phyloP scores from a whole-genome alignment of 164 flowering plant genomes.

The Macadamia integrifolia region DNA sequence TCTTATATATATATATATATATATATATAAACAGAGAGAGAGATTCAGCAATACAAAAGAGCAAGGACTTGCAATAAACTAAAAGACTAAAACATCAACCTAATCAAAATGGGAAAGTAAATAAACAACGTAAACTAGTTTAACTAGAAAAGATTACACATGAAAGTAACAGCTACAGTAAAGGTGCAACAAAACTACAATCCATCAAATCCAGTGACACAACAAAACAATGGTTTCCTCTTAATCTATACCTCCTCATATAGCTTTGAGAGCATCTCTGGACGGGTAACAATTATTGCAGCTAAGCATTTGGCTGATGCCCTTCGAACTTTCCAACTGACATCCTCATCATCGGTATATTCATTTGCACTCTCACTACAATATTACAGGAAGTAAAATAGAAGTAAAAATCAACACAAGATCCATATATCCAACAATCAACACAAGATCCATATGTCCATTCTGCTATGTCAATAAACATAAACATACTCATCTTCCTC shows the following conservation, averaged over 20 bases:
- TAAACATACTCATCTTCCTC: conserved; percentile 94
- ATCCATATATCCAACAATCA: not conserved
- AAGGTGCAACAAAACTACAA: too few relatives aligned
- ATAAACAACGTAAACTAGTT: too few relatives aligned
- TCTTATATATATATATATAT: too few relatives aligned
- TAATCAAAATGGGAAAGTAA: too few relatives aligned
- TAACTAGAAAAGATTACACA: not conserved
- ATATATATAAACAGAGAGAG: too few relatives aligned
- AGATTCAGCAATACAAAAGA: too few relatives aligned
- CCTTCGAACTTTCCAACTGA: conserved; percentile 98
- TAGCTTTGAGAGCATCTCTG: conserved; percentile 85
- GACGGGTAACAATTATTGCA: conserved; percentile 96
- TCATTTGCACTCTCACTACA: conserved; percentile 92
- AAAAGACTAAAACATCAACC: too few relatives aligned
- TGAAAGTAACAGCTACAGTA: not conserved
- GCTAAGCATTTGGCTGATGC: conserved; percentile 97
- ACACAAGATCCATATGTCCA: not conserved
- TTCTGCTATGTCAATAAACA: not conserved
- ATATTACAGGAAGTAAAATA: conserved; percentile 7
- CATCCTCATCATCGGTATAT: conserved; percentile 98
- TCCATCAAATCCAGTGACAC: too few relatives aligned
- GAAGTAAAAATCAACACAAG: not conserved
- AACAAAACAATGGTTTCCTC: not conserved
- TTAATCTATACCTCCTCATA: conserved; percentile 62
- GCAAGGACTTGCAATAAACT: too few relatives aligned